These are phyloP conservation scores for Talaromyces sp. DNA, from an alignment of 2,329 filamentous ascomycete genomes.

Conservation along the genomic window DNA sequence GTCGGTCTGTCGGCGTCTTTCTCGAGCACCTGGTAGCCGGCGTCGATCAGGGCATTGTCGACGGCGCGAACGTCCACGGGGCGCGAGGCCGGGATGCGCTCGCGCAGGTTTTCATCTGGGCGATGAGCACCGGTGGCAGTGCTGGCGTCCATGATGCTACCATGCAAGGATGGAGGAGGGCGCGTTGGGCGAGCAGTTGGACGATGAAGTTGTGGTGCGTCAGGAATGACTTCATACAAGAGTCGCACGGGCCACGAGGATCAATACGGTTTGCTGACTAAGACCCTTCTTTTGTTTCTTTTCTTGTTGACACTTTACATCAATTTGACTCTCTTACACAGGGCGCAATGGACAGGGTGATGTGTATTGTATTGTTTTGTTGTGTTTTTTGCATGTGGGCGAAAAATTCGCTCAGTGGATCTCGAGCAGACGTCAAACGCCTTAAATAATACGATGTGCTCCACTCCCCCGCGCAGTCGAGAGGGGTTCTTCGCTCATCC, in stretches of 20 bases:
- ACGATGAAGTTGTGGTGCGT: neutral
- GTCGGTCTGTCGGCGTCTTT: conserved; percentile 51
- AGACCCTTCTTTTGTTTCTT: neutral
- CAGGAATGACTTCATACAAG: neutral
- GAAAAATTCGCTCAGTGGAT: neutral
- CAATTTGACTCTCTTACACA: neutral
- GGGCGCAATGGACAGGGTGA: neutral
- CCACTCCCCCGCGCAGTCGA: neutral
- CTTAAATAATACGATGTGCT: neutral
- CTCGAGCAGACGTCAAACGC: neutral
- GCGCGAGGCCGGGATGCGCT: conserved; percentile 38
- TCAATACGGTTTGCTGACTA: neutral
- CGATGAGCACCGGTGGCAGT: conserved; percentile 33
- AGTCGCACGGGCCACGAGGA: neutral
- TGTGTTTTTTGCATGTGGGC: neutral
- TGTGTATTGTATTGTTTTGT: neutral
- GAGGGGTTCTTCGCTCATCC: neutral
- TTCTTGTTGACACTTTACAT: neutral
- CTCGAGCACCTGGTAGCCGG: conserved; percentile 34
- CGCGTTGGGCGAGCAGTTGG: neutral
- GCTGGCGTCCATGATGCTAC: conserved; percentile 30
- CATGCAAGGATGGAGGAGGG: conserved; percentile 6
- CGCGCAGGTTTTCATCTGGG: conserved; percentile 40
- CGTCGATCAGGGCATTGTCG: conserved; percentile 35
- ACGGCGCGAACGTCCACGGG: conserved; percentile 41